Evolutionary conservation across 805 yeast genomes (phyloP).

Genomic region (Suhomyces vadensis): DNA sequence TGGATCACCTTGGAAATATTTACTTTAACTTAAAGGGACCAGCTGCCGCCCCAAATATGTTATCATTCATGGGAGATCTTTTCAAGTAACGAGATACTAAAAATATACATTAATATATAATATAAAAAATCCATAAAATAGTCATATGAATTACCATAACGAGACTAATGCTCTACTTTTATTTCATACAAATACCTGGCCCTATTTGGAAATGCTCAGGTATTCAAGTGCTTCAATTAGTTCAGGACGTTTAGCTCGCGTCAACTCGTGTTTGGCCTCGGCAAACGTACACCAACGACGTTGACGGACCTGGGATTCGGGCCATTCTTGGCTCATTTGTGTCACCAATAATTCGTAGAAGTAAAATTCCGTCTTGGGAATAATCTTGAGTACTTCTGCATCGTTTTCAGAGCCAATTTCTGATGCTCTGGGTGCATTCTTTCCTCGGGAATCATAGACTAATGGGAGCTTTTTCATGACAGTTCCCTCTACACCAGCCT

Average conservation of each 20-base stretch:
- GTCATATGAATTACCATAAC: no score
- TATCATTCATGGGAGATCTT: slow-evolving; percentile 64
- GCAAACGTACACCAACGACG: slow-evolving; percentile 74
- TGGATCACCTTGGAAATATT: slow-evolving; percentile 58
- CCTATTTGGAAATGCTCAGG: slow-evolving; percentile 50
- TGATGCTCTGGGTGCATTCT: slow-evolving; percentile 37
- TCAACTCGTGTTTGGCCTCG: slow-evolving; percentile 64
- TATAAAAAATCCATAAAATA: no score
- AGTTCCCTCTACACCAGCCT: slow-evolving; percentile 83
- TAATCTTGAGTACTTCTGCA: slow-evolving; percentile 38
- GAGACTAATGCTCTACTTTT: no score
- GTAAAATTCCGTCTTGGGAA: slow-evolving; percentile 85
- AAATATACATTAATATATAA: background rate
- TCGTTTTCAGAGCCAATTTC: slow-evolving; percentile 18
- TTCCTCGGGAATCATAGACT: slow-evolving; percentile 56
- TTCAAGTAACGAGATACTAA: slow-evolving; percentile 26
- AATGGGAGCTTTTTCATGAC: slow-evolving; percentile 59
- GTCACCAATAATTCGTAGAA: slow-evolving; percentile 75
- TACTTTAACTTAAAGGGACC: slow-evolving; percentile 44
- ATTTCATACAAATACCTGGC: slow-evolving; percentile 3
- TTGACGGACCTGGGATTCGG: slow-evolving; percentile 63
- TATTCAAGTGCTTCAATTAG: slow-evolving; percentile 60
- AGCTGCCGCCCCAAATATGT: slow-evolving; percentile 30
- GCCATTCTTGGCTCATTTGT: slow-evolving; percentile 64
- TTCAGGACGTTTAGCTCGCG: slow-evolving; percentile 63